phyloP scores from a whole-genome alignment of 768 basidiomycete genomes.

The Tylopilus subfusipes region DNA sequence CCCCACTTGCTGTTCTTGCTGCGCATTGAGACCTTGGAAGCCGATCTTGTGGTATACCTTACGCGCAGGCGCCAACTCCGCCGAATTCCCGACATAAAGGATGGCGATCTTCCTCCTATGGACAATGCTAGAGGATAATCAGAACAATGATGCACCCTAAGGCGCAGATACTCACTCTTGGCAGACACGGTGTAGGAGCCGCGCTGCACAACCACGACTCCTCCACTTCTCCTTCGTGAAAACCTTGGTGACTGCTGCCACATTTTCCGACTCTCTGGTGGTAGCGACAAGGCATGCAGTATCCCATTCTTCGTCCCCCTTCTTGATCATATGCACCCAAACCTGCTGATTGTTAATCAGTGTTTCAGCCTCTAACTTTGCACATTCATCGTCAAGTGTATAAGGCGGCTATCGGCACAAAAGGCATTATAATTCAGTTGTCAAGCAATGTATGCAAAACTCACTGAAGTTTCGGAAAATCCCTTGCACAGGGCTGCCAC shows the following conservation, averaged over 20 bases:
- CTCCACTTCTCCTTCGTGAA: slow-evolving; percentile 56
- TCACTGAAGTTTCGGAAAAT: slow-evolving; percentile 60
- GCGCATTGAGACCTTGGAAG: slow-evolving; percentile 50
- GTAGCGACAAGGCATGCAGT: slow-evolving; percentile 67
- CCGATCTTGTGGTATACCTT: slow-evolving; percentile 63
- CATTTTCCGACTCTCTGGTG: slow-evolving; percentile 53
- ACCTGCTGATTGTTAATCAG: slow-evolving; percentile 46
- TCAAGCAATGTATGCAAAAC: slow-evolving; percentile 15
- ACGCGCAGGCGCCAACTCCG: slow-evolving; percentile 40
- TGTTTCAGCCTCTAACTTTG: slow-evolving; percentile 47
- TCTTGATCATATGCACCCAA: slow-evolving; percentile 59
- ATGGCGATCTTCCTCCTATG: slow-evolving; percentile 47
- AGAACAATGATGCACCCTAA: not conserved
- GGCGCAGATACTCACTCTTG: slow-evolving; percentile 40
- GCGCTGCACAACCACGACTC: slow-evolving; percentile 54
- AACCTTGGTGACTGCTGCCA: slow-evolving; percentile 71
- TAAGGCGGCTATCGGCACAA: slow-evolving; percentile 51
- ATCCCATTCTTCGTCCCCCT: slow-evolving; percentile 25
- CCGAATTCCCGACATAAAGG: slow-evolving; percentile 58
- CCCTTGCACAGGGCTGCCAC: slow-evolving; percentile 49
- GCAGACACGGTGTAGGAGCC: slow-evolving; percentile 57
- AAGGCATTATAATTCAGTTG: not conserved
- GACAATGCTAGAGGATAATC: slow-evolving; percentile 30
- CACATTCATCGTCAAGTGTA: slow-evolving; percentile 38
- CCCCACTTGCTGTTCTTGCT: slow-evolving; percentile 31